Conservation (phyloP, 805 yeast species). For the Metschnikowia orientalis region DNA sequence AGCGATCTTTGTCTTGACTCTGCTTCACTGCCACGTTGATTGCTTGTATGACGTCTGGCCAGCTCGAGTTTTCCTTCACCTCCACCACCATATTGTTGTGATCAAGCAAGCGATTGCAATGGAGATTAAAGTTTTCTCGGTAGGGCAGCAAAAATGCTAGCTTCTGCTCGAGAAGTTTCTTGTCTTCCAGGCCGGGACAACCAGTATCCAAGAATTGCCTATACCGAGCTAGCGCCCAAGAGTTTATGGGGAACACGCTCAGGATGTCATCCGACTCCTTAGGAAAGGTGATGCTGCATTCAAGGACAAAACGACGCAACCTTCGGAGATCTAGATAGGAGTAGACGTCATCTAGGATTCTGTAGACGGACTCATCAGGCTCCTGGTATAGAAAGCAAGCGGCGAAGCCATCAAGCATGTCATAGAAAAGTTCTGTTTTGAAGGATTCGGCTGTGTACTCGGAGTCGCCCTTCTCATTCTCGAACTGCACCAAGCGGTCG, state of each 20-base stretch:
- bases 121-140: conserved; percentile 26
- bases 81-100: conserved; percentile 8
- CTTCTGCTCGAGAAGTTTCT: conserved; percentile 8
- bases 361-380: conserved; percentile 55
- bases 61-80: conserved; percentile 10
- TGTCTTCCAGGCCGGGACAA: not conserved
- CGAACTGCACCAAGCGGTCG: not conserved
- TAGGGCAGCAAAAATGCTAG: conserved; percentile 31
- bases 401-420: conserved; percentile 55
- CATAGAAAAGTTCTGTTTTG: conserved; percentile 34
- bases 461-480: conserved; percentile 10
- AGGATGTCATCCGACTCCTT: conserved; percentile 39
- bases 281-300: conserved; percentile 48
- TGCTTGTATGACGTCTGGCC: conserved; percentile 29
- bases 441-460: conserved; percentile 4
- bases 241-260: conserved; percentile 26
- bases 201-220: not conserved
- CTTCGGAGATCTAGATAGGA: conserved; percentile 44
- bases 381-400: conserved; percentile 64
- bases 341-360: conserved; percentile 49
- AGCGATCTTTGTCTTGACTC: conserved; percentile 30
- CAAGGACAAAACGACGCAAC: conserved; percentile 54
- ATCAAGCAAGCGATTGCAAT: conserved; percentile 14
- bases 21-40: conserved; percentile 32
- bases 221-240: conserved; percentile 11